These are phyloP conservation scores for Chlorophyllum brunneum DNA, from an alignment of 768 basidiomycete species.

Conservation along the genomic window DNA sequence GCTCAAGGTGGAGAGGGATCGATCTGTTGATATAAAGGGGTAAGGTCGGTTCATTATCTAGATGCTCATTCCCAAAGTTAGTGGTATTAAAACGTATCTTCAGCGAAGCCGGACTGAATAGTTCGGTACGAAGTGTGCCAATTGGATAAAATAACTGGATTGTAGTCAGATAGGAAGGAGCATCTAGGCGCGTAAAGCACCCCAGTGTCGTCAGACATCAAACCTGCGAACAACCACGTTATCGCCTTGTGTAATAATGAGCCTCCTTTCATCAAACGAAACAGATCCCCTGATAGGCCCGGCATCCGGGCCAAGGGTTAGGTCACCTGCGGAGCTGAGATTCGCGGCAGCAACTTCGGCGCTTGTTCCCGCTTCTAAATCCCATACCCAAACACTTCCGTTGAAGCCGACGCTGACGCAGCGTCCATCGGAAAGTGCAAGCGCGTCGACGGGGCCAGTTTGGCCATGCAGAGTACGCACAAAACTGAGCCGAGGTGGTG, in stretches of 20 bases:
- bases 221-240: conserved; percentile 52
- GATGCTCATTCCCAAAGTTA: conserved; percentile 10
- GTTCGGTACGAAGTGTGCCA: conserved; percentile 5
- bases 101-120: not conserved
- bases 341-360: conserved; percentile 35
- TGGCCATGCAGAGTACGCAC: conserved; percentile 72
- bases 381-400: conserved; percentile 84
- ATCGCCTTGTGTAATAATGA: conserved; percentile 46
- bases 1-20: not conserved
- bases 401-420: conserved; percentile 73
- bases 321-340: conserved; percentile 17
- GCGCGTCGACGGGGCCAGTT: conserved; percentile 56
- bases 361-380: conserved; percentile 60
- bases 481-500: conserved; percentile 64
- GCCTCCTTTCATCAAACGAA: conserved; percentile 72
- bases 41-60: conserved; percentile 3
- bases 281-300: conserved; percentile 39
- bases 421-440: conserved; percentile 77
- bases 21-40: conserved; percentile 4
- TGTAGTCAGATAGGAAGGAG: conserved; percentile 7
- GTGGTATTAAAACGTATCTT: not conserved
- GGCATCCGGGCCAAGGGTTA: conserved; percentile 10
- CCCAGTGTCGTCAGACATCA: conserved; percentile 39
- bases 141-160: conserved; percentile 8
- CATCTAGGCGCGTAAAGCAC: conserved; percentile 5